phyloP scores from a whole-genome alignment of 2,329 filamentous ascomycete species.

The Aschersonia sp. region DNA sequence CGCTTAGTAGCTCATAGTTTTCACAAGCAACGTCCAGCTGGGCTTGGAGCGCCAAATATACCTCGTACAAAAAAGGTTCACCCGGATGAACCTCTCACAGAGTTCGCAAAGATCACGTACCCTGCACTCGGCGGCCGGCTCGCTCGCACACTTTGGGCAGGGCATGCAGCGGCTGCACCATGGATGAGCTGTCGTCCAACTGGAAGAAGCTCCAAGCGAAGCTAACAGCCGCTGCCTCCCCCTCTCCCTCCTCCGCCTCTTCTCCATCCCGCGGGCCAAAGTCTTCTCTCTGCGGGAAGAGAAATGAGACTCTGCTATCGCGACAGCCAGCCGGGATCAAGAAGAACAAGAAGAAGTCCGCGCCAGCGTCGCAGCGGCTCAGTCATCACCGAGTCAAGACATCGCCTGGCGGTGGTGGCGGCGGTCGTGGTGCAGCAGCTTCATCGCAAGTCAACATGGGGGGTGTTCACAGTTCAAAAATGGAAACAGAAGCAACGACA shows the following conservation, averaged over 20 bases:
- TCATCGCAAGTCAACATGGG: slow-evolving; percentile 32
- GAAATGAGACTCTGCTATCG: not conserved
- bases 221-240: slow-evolving; percentile 13
- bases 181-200: slow-evolving; percentile 46
- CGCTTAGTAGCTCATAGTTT: no score
- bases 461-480: slow-evolving; percentile 33
- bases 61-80: no score
- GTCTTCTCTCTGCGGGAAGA: not conserved
- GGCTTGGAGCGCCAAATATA: no score
- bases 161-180: slow-evolving; percentile 5
- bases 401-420: no score
- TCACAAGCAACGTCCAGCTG: no score
- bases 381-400: no score
- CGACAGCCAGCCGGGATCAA: not conserved
- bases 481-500: slow-evolving; percentile 22
- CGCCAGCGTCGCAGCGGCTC: no score
- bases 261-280: no score
- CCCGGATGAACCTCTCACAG: no score
- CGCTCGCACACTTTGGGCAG: no score
- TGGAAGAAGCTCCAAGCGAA: slow-evolving; percentile 65
- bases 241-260: not conserved
- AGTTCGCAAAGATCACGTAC: no score
- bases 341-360: not conserved
- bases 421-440: not conserved
- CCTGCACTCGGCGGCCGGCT: no score